Evolutionary conservation across 2,329 filamentous ascomycete genomes (phyloP).

Genomic region (Penicillium capsulatum): DNA sequence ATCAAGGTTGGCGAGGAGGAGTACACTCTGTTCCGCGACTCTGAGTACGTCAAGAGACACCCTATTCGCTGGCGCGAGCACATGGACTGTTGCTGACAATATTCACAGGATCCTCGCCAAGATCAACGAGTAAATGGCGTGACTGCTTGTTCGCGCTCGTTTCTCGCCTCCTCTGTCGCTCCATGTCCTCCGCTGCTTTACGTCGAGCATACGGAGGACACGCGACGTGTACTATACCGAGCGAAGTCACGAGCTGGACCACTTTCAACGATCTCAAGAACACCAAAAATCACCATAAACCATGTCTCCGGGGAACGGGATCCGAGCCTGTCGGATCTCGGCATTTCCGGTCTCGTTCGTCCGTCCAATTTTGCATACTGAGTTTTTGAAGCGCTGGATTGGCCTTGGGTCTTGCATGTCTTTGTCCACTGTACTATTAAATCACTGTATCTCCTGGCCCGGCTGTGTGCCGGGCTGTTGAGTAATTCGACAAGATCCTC

Average conservation of each 20-base stretch:
- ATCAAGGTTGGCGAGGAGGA: constrained; percentile 98
- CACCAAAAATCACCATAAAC: constrained; percentile 22
- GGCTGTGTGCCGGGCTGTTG: constrained; percentile 20
- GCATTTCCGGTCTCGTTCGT: constrained; percentile 5
- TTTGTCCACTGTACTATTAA: constrained; percentile 34
- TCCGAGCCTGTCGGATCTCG: constrained; percentile 1
- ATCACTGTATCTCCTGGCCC: constrained; percentile 16
- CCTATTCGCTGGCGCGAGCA: background rate
- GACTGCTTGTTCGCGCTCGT: constrained; percentile 9
- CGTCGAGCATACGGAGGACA: constrained; percentile 6
- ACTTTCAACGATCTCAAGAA: constrained; percentile 22
- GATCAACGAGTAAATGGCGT: constrained; percentile 80
- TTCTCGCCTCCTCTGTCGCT: constrained; percentile 15
- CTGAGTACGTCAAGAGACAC: constrained; percentile 68
- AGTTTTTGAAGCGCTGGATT: constrained; percentile 29
- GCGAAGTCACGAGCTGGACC: constrained; percentile 30
- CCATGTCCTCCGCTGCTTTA: constrained; percentile 4
- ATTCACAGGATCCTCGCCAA: constrained; percentile 83
- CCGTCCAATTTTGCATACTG: constrained; percentile 21
- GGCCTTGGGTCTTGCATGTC: constrained; percentile 31
- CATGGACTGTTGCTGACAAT: constrained; percentile 14
- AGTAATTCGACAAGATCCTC: constrained; percentile 32
- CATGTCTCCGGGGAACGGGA: constrained; percentile 6
- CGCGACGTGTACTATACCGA: constrained; percentile 33
- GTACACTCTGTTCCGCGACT: constrained; percentile 91